These are phyloP conservation scores for Aureobasidium sp. DNA, from an alignment of 2,329 filamentous ascomycete genomes.

Conservation along the genomic window DNA sequence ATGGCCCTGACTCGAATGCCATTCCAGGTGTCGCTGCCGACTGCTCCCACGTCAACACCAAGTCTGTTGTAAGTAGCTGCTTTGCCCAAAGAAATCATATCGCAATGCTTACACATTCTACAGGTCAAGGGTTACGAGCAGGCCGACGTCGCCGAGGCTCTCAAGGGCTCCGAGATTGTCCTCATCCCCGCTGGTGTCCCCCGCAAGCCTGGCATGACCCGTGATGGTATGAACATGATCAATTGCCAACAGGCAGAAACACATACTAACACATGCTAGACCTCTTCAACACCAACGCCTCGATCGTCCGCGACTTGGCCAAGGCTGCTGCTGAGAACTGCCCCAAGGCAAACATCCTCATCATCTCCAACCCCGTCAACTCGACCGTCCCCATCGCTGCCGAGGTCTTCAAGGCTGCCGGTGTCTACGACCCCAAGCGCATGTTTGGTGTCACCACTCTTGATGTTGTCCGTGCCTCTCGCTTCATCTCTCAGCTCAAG, in stretches of 20 bases:
- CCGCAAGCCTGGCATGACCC: constrained; percentile 99
- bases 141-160: constrained; percentile 62
- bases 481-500: too few species aligned
- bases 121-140: constrained; percentile 82
- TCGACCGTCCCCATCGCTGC: constrained; percentile 96
- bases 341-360: constrained; percentile 88
- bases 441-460: too few species aligned
- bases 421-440: too few species aligned
- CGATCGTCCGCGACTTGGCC: constrained; percentile 96
- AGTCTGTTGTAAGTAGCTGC: constrained; percentile 54
- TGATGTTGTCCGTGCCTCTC: too few species aligned
- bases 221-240: constrained; percentile 56
- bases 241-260: background rate
- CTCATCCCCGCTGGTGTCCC: constrained; percentile 98
- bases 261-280: constrained; percentile 42
- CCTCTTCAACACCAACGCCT: constrained; percentile 99
- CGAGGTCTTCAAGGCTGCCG: too few species aligned
- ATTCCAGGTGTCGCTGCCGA: constrained; percentile 86
- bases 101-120: constrained; percentile 7
- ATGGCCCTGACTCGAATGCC: background rate
- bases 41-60: constrained; percentile 98
- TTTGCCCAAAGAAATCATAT: background rate
- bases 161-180: constrained; percentile 86
- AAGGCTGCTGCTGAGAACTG: constrained; percentile 84
- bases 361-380: constrained; percentile 99